Conservation (phyloP, 176 grass and related monocot genomes). For the Hsuehochloa calcarea region DNA sequence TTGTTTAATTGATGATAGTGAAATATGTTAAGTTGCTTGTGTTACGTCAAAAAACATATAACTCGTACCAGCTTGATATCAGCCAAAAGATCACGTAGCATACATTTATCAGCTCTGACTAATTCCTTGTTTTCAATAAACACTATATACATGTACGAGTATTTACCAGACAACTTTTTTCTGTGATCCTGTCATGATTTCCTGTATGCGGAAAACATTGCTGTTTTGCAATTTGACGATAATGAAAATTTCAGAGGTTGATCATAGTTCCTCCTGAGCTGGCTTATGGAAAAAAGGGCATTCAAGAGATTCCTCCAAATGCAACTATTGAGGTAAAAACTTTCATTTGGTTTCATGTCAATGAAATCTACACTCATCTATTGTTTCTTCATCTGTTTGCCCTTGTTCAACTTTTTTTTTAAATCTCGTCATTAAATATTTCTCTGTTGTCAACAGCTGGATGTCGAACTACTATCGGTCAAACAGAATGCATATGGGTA, state of each 20-base stretch:
- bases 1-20: slow-evolving; percentile 4
- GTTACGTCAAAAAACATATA: neutral
- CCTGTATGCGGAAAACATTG: neutral
- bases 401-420: neutral
- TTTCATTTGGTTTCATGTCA: slow-evolving; percentile 12
- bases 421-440: neutral
- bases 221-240: slow-evolving; percentile 25
- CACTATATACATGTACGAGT: neutral
- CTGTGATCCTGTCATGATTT: neutral
- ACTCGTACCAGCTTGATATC: neutral
- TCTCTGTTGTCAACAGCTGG: slow-evolving; percentile 58
- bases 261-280: slow-evolving; percentile 84
- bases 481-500: slow-evolving; percentile 82
- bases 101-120: neutral
- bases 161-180: slow-evolving; percentile 3
- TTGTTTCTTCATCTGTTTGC: neutral
- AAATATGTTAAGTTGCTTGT: neutral
- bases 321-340: slow-evolving; percentile 82
- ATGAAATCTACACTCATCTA: neutral
- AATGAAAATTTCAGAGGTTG: slow-evolving; percentile 66
- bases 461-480: slow-evolving; percentile 77
- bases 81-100: neutral
- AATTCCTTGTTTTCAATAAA: neutral
- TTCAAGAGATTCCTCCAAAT: slow-evolving; percentile 98
- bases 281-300: slow-evolving; percentile 88